Conservation (phyloP, 306 rosid genomes). For the Gastrolobium villosum region DNA sequence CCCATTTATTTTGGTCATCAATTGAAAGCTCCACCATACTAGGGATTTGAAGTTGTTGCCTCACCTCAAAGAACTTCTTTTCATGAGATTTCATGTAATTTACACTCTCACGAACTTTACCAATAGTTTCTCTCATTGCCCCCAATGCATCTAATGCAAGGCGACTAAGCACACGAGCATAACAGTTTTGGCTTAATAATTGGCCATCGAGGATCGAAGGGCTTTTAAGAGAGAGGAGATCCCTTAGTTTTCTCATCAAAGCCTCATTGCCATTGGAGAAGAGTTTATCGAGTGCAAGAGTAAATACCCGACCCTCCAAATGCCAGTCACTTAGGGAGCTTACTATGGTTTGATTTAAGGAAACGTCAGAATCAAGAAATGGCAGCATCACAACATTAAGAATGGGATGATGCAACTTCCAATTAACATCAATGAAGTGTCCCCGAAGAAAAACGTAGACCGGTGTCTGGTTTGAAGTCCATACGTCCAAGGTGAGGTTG, state of each 20-base stretch:
- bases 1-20: slow-evolving; percentile 85
- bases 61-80: slow-evolving; percentile 68
- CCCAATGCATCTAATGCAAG: slow-evolving; percentile 65
- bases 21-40: slow-evolving; percentile 61
- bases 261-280: slow-evolving; percentile 55
- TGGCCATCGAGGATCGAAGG: slow-evolving; percentile 71
- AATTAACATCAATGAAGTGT: slow-evolving; percentile 71
- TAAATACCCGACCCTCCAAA: slow-evolving; percentile 66
- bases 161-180: slow-evolving; percentile 69
- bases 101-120: slow-evolving; percentile 69
- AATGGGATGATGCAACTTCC: slow-evolving; percentile 71
- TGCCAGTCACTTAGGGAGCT: slow-evolving; percentile 73
- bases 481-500: slow-evolving; percentile 83
- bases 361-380: slow-evolving; percentile 64
- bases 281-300: slow-evolving; percentile 65
- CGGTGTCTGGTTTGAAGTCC: slow-evolving; percentile 76
- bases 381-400: slow-evolving; percentile 73
- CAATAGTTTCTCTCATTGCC: slow-evolving; percentile 59
- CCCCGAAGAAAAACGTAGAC: slow-evolving; percentile 69
- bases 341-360: slow-evolving; percentile 60
- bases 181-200: slow-evolving; percentile 66
- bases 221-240: slow-evolving; percentile 67
- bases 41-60: slow-evolving; percentile 80
- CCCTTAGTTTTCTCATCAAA: slow-evolving; percentile 60
- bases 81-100: slow-evolving; percentile 70